A percentile compares a stretch with the other conserved stretches of the same genome.
phyloP scores from a whole-genome alignment of 2,329 filamentous ascomycete genomes.

The Scedosporium minutisporum region DNA sequence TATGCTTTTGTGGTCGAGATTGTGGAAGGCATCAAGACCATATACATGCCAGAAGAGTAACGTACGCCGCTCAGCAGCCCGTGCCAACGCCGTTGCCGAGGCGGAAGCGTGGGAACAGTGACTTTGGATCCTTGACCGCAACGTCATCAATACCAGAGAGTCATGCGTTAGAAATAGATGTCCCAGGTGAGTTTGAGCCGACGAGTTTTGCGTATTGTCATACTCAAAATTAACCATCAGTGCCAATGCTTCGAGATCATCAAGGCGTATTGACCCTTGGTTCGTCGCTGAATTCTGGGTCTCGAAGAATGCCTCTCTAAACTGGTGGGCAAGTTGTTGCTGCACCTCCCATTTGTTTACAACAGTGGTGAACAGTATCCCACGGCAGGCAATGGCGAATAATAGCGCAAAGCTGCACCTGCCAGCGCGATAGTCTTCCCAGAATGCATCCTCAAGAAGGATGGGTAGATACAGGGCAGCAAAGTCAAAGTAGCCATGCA shows the following conservation, averaged over 20 bases:
- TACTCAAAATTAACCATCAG: conserved; percentile 14
- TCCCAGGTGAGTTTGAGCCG: conserved; percentile 9
- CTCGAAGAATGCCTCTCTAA: conserved; percentile 13
- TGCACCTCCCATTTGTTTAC: conserved; percentile 13
- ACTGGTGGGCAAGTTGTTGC: conserved; percentile 13
- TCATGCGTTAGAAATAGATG: conserved; percentile 15
- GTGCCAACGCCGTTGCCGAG: conserved; percentile 14
- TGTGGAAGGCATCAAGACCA: conserved; percentile 12
- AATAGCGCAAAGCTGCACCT: conserved; percentile 14
- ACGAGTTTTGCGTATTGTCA: neutral
- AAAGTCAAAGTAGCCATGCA: conserved; percentile 16
- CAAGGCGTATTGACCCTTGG: conserved; percentile 4
- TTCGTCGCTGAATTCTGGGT: conserved; percentile 7
- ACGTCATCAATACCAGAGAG: conserved; percentile 16
- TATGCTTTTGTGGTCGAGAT: conserved; percentile 12
- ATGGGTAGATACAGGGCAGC: conserved; percentile 14
- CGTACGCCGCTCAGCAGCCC: too few relatives aligned
- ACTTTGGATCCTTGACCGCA: neutral
- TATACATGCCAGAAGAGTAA: too few relatives aligned
- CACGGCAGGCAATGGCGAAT: conserved; percentile 16
- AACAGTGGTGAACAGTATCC: conserved; percentile 12
- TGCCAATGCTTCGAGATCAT: conserved; percentile 14
- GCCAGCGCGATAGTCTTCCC: conserved; percentile 14
- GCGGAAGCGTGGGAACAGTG: conserved; percentile 8
- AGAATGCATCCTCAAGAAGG: conserved; percentile 15